A percentile compares a stretch with the other conserved stretches of the same genome.
These are phyloP conservation scores for Colletotrichum melonis DNA, from an alignment of 2,329 filamentous ascomycete genomes.

Conservation along the genomic window DNA sequence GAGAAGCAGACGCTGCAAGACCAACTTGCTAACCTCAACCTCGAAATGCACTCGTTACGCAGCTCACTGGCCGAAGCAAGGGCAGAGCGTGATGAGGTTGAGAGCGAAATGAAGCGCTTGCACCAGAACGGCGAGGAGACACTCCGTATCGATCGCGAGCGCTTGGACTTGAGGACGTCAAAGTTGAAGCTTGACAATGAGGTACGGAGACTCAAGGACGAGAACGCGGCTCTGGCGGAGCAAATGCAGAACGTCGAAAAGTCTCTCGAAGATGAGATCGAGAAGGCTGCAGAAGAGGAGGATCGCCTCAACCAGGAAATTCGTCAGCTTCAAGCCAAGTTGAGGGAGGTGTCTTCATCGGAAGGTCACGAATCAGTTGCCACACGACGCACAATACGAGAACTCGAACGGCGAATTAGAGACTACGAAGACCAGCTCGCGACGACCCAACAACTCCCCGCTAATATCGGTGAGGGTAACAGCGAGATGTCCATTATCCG, in stretches of 20 bases:
- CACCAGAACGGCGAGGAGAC: slow-evolving; percentile 68
- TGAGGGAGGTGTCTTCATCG: slow-evolving; percentile 56
- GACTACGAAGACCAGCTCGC: slow-evolving; percentile 61
- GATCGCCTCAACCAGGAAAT: slow-evolving; percentile 69
- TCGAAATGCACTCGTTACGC: slow-evolving; percentile 70
- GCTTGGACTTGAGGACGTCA: slow-evolving; percentile 74
- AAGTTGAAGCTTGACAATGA: slow-evolving; percentile 77
- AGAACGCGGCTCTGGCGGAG: slow-evolving; percentile 67
- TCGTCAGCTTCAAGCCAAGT: slow-evolving; percentile 59
- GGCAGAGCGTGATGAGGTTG: slow-evolving; percentile 75
- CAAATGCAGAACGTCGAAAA: slow-evolving; percentile 70
- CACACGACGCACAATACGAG: slow-evolving; percentile 71
- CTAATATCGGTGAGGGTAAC: slow-evolving; percentile 53
- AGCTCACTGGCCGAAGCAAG: slow-evolving; percentile 67
- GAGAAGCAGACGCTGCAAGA: slow-evolving; percentile 75
- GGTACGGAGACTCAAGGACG: slow-evolving; percentile 72
- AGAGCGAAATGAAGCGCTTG: slow-evolving; percentile 67
- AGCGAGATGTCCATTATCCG: slow-evolving; percentile 71
- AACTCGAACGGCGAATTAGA: slow-evolving; percentile 71
- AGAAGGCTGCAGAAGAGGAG: slow-evolving; percentile 74
- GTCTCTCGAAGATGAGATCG: slow-evolving; percentile 74
- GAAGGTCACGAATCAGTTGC: slow-evolving; percentile 67
- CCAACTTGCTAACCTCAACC: slow-evolving; percentile 67
- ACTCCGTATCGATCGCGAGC: slow-evolving; percentile 74
- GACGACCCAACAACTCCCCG: slow-evolving; percentile 44